Base-by-base conservation (phyloP, 371 early-diverging fungal species). In the Apophysomyces trapeziformis region DNA sequence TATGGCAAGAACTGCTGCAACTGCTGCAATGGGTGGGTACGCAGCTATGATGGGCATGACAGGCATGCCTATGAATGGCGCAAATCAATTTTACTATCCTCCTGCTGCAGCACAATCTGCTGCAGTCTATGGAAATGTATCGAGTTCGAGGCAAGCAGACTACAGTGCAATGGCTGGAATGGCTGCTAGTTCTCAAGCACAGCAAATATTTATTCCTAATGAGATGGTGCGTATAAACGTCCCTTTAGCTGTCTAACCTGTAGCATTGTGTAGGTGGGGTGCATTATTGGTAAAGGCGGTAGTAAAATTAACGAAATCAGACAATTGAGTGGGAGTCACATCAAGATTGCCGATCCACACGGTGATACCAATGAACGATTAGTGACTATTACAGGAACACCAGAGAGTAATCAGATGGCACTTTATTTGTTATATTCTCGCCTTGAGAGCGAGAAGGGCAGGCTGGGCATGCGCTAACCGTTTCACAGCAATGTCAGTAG, bases 241-340 rank as follows among this genome's bases (percentile, higher is more conserved):
- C 21, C 21, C 18, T 21, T 18, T 21, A 2, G 7, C 7, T 50
- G 21, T 50, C 54, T 50, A 26, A 50, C 54, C 1, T 58, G 12
- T 57, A 13, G 32, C 8, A 13, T 1, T 13, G 16, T 45, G 1
- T 68, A 82, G 82, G 82, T 93, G 32, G 95, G 95, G 8, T 88
- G 90, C 60, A 88, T 95, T 58, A 95, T 95, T 76, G 95, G 95
- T 68, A 93, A 92, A 71, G 89, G 89, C 1, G 95, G 95, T n/a
- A 81, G 80, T 38, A 90, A 90, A 74, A 94, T 94, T 71, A 93
- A 92, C 69, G 93, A 93, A 66, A 90, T 95, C 45, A 85, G 95
- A 60, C 85, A 88, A 43, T 66, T 85, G 58, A 89, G 90, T 58
- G 93, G 94, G 26, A 89, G 91, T 60, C 88, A 90, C 67, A 90